Evolutionary conservation across 73 alveolate species (phyloP).

Genomic region (Paramecium pentaurelia): DNA sequence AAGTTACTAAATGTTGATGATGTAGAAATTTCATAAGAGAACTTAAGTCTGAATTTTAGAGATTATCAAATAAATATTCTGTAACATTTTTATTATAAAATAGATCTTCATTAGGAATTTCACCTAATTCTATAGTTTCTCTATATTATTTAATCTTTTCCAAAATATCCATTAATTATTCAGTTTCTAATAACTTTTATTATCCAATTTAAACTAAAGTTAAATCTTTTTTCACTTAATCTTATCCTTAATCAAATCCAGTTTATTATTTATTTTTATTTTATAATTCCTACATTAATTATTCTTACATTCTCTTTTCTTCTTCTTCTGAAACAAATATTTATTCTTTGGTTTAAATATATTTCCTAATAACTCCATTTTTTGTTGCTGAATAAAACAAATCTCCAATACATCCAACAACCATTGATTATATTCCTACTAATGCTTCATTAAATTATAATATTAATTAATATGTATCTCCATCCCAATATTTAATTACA

Average conservation of each 20-base stretch:
- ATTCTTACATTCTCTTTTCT: constrained; percentile 84
- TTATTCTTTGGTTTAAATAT: constrained; percentile 87
- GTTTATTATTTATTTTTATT: constrained; percentile 70
- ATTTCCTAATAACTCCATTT: constrained; percentile 87
- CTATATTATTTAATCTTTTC: neutral
- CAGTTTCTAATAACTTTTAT: neutral
- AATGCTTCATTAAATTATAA: constrained; percentile 80
- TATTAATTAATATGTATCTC: constrained; percentile 89
- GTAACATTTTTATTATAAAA: neutral
- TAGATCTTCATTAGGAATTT: neutral
- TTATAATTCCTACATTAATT: constrained; percentile 76
- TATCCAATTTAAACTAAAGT: neutral
- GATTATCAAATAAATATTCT: neutral
- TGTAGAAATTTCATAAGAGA: constrained; percentile 17
- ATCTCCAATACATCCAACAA: constrained; percentile 88
- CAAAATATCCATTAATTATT: constrained; percentile 17
- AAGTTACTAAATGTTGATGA: neutral
- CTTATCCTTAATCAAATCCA: neutral
- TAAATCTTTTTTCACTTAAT: constrained; percentile 15
- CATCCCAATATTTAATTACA: constrained; percentile 90
- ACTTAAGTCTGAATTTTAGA: neutral
- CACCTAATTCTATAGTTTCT: neutral
- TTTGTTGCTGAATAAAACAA: constrained; percentile 79
- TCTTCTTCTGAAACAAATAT: constrained; percentile 83
- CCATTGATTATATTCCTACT: constrained; percentile 83